Evolutionary conservation across 768 basidiomycete genomes (phyloP), one percentile per base, ranked within the genome.

Genomic region (Filobasidium floriforme): DNA sequence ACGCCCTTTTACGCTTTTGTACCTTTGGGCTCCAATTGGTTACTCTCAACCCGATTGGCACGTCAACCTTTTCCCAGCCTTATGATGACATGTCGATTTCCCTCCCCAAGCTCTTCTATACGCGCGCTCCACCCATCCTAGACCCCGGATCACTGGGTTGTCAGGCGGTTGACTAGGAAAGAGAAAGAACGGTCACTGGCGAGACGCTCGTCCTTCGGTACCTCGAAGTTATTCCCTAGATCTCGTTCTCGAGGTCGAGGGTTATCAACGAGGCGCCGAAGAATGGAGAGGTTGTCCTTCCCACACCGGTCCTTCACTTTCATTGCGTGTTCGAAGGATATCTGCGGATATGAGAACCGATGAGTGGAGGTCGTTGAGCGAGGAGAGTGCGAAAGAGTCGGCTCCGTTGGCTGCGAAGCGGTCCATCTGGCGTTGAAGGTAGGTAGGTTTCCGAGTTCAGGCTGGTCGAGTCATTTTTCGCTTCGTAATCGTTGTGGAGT

Each of bases 271-370:
- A 22, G 46, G 46, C 5, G 22, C 46, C 15, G 14, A 15, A 22
- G 46, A 22, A 22, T 14, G 46, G 22, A 18, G 18, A 15, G 18
- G 15, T 22, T 49, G 3, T 49, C 22, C 12, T 14, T 14, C 22
- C 14, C 22, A 49, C 46, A 18, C 46, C 46, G 18, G 46, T 18
- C 46, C 46, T 18, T 37, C 32, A 37, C 32, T 49, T 49, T 24
- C 24, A 32, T 57, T 32, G 22, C 29, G 54, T 32, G 54, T 57
- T 57, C 54, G 54, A 57, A 57, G 54, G 54, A 57, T 57, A 57
- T 57, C 54, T 57, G 29, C 54, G 54, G 54, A 57, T 57, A 57
- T 57, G 54, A 57, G 54, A 57, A 57, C 54, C 46, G 46, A 49
- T 49, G 46, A 49, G 46, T 49, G 46, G 32, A 37, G 32, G 32